Percentiles rank a stretch among this genome's conserved stretches.
Evolutionary conservation across 179 eudicot genomes (phyloP).

Genomic region (Pouteria campechiana): DNA sequence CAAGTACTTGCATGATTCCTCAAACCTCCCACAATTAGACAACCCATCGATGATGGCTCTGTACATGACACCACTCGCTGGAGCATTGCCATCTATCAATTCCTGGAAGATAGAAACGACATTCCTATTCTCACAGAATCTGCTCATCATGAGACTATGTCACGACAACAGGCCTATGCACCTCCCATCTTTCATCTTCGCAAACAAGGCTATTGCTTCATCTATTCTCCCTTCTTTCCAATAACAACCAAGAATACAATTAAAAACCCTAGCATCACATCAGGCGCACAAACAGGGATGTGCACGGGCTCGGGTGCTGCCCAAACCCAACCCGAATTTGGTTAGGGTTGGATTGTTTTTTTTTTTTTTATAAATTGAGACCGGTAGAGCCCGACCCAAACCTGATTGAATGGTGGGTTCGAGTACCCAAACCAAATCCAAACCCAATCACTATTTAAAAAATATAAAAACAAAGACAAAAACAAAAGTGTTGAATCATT

Average conservation of each 20-base stretch:
- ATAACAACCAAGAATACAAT: slow-evolving; percentile 18
- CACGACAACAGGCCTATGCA: slow-evolving; percentile 8
- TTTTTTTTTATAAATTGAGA: too few species aligned
- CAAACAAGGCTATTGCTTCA: slow-evolving; percentile 21
- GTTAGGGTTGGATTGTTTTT: too few species aligned
- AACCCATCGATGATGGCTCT: slow-evolving; percentile 14
- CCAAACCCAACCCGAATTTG: too few species aligned
- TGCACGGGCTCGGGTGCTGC: too few species aligned
- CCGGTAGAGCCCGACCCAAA: too few species aligned
- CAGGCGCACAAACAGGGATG: too few species aligned
- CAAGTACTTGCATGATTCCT: slow-evolving; percentile 16
- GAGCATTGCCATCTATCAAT: slow-evolving; percentile 12
- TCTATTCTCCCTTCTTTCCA: slow-evolving; percentile 14
- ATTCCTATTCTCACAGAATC: slow-evolving; percentile 14
- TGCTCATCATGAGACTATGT: slow-evolving; percentile 20
- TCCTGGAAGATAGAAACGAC: slow-evolving; percentile 12
- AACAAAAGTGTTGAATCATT: too few species aligned
- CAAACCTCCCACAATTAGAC: slow-evolving; percentile 11
- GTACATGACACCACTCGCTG: slow-evolving; percentile 8
- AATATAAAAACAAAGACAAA: too few species aligned
- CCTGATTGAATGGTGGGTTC: too few species aligned
- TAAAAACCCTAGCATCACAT: slow-evolving; percentile 9
- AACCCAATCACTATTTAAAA: too few species aligned
- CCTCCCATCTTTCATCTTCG: slow-evolving; percentile 4
- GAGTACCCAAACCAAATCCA: too few species aligned